Conservation (phyloP, 176 grass and related monocot species). For the Carex littledalei region DNA sequence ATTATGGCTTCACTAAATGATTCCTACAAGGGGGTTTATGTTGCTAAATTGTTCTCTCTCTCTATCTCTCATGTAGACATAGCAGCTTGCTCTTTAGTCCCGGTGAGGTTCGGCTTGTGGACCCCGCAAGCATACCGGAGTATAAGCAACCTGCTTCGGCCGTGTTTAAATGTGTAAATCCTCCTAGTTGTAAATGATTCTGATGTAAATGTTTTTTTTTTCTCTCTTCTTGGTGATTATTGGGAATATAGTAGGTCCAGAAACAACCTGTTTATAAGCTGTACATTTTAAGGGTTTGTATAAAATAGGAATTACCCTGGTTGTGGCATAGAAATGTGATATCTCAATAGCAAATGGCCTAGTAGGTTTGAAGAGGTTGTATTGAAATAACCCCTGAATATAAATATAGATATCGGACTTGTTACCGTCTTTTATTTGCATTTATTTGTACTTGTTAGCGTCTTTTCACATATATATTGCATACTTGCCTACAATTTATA, state of each 20-base stretch:
- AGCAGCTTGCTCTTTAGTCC: slow-evolving; percentile 65
- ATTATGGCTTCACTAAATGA: background rate
- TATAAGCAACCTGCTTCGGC: slow-evolving; percentile 83
- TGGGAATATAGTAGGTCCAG: background rate
- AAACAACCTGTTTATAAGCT: background rate
- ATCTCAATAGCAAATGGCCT: background rate
- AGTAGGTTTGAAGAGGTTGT: background rate
- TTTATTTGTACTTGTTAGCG: background rate
- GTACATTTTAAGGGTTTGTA: background rate
- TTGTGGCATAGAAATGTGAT: background rate
- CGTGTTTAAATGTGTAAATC: slow-evolving; percentile 80
- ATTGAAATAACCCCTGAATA: background rate
- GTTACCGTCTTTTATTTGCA: background rate
- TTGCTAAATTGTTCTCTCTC: background rate
- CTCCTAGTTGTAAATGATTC: slow-evolving; percentile 69
- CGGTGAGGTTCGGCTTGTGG: slow-evolving; percentile 62
- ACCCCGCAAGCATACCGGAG: slow-evolving; percentile 82
- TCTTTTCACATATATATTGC: too few species aligned
- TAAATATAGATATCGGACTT: too few species aligned
- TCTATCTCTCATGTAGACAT: slow-evolving; percentile 55
- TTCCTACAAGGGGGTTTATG: background rate
- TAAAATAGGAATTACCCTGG: background rate
- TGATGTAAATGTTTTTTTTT: background rate
- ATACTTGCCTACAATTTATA: too few species aligned
- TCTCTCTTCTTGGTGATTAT: background rate